Percentiles rank a stretch among this genome's conserved stretches.
Conservation (phyloP, 139 green algal genomes). For the Chlamydomonas applanata region DNA sequence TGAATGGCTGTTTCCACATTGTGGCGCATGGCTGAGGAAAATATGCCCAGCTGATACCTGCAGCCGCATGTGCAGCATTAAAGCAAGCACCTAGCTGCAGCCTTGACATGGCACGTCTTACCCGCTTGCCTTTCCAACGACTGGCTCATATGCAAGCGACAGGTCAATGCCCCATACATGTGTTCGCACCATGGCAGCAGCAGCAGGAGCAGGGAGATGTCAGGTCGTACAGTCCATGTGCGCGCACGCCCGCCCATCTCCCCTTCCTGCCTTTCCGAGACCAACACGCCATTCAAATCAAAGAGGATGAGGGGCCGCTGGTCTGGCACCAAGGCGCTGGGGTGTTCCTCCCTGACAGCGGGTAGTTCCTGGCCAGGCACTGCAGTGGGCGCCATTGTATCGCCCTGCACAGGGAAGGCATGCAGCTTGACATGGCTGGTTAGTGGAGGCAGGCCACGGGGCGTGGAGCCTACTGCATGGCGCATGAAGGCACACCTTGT, state of each 20-base stretch:
- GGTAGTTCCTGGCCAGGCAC: background rate
- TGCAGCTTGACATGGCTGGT: too few relatives aligned
- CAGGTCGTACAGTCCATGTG: constrained; percentile 11
- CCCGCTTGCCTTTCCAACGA: too few relatives aligned
- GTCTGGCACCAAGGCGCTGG: background rate
- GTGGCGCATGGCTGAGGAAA: constrained; percentile 25
- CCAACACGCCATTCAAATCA: constrained; percentile 49
- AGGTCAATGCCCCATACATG: too few relatives aligned
- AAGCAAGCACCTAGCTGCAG: too few relatives aligned
- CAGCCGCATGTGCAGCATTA: too few relatives aligned
- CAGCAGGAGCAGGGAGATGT: constrained; percentile 8
- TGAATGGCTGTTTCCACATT: constrained; percentile 27
- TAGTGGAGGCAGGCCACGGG: too few relatives aligned
- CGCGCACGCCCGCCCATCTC: background rate
- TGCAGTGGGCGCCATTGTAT: background rate
- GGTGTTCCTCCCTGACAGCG: background rate
- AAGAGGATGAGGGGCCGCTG: constrained; percentile 44
- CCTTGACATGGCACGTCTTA: too few relatives aligned
- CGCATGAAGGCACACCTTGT: too few relatives aligned
- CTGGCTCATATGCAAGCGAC: too few relatives aligned
- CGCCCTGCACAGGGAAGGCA: background rate
- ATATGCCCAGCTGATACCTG: constrained; percentile 50
- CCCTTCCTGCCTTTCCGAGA: background rate
- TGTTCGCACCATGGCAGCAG: background rate
- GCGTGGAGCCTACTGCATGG: too few relatives aligned